phyloP scores from a whole-genome alignment of 495 filamentous ascomycete genomes.

The Penicillium salamii region DNA sequence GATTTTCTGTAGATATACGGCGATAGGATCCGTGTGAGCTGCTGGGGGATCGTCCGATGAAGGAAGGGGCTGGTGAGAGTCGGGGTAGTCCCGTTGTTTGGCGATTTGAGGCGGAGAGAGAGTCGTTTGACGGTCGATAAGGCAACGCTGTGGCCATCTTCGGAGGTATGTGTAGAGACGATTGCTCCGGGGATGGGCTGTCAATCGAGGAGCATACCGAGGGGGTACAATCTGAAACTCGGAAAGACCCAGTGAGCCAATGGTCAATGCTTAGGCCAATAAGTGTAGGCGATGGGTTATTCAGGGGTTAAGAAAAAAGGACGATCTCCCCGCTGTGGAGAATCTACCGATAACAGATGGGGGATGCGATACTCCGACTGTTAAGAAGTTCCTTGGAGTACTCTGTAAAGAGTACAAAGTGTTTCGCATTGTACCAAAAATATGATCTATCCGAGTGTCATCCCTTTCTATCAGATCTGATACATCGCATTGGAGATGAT shows the following conservation, averaged over 20 bases:
- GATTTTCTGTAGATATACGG: constrained; percentile 45
- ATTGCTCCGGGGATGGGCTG: constrained; percentile 10
- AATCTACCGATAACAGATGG: constrained; percentile 19
- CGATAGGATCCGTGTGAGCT: constrained; percentile 40
- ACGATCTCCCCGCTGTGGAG: constrained; percentile 36
- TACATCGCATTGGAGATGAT: neutral
- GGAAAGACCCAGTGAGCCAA: neutral
- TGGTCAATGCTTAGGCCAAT: constrained; percentile 5
- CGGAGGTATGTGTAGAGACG: constrained; percentile 14
- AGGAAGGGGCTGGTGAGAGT: constrained; percentile 52
- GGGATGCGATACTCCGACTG: neutral
- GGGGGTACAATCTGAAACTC: constrained; percentile 2
- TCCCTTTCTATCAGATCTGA: neutral
- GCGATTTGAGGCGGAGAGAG: constrained; percentile 36
- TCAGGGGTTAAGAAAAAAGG: constrained; percentile 21
- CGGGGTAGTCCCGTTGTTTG: constrained; percentile 53
- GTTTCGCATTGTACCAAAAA: neutral
- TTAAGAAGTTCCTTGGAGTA: neutral
- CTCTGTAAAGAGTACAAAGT: no score
- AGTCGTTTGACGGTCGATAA: constrained; percentile 43
- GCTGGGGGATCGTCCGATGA: constrained; percentile 52
- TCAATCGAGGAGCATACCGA: constrained; percentile 14
- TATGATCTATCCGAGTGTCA: neutral
- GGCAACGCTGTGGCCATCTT: constrained; percentile 46
- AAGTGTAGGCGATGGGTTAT: neutral